Base-by-base conservation (phyloP, 768 basidiomycete genomes). In the Mycena sanguinolenta region DNA sequence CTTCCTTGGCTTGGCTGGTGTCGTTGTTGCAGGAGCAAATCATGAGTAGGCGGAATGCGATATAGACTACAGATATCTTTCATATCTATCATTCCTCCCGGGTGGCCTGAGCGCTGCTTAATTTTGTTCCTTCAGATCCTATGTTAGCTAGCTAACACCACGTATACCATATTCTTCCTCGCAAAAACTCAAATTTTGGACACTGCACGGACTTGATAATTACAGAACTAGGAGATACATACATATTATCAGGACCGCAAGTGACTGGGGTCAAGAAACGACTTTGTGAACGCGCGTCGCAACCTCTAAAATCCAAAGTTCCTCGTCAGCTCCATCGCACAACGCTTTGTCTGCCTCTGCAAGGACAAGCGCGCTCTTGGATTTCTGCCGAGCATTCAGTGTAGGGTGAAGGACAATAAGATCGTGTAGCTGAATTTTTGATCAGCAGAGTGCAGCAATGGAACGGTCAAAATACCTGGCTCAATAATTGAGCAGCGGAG, bases 271-370 rank as follows among this genome's bases (percentile, higher is more conserved):
- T 68, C 30, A 81, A 38, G 74, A 77, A n/a, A 93, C 75, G 17
- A 88, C 88, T 77, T 92, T 95, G 77, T 92, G 86, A 19, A 97
- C 84, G 27, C 89, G 86, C 60, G 98, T 79, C n/a, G 90, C 96
- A 38, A 95, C 92, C 76, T 98, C 95, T 17, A 99, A 82, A 36
- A 95, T 89, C 92, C 97, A 98, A 27, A 99, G 83, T 79, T 98
- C 98, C 80, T 99, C 98, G 76, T 99, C 98, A 19, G 95, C 96
- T 0, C 98, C 98, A 72, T 99, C 97, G 74, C 94, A 95, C 27
- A 99, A 83, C 0, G 95, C 95, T 79, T 99, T 99, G 82, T 99
- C 98, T 30, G 95, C 95, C 79, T 98, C 96, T 3, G 95, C 98
- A 72, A 99, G 92, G 4, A 90, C 90, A 23, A 98, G 84, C 3